A percentile compares a stretch with the other conserved stretches of the same genome.
These are phyloP conservation scores for Leishmania major DNA, from an alignment of 208 protist species.

Conservation along the genomic window DNA sequence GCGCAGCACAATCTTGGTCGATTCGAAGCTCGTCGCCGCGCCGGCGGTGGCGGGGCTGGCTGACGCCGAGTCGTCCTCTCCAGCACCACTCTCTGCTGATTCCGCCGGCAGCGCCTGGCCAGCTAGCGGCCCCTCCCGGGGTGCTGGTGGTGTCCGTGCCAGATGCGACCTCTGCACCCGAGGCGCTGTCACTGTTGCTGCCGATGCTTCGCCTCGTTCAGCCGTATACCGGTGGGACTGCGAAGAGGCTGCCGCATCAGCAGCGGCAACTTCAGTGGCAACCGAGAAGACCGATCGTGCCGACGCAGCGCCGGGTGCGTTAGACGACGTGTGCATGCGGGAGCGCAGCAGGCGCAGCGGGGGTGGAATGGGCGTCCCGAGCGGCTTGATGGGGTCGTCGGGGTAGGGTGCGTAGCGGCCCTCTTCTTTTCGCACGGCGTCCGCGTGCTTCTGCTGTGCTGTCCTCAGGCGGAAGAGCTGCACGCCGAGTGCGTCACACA, in stretches of 20 bases:
- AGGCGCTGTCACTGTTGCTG: slow-evolving; percentile 6
- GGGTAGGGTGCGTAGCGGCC: slow-evolving; percentile 73
- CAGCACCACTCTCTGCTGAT: not conserved
- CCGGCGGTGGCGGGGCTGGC: not conserved
- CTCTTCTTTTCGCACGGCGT: slow-evolving; percentile 36
- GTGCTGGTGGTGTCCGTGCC: not conserved
- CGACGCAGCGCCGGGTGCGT: not conserved
- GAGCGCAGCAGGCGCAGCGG: slow-evolving; percentile 67
- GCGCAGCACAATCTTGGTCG: slow-evolving; percentile 3
- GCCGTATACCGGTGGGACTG: not conserved
- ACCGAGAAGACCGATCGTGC: not conserved
- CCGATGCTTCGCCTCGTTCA: not conserved
- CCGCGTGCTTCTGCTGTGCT: slow-evolving; percentile 76
- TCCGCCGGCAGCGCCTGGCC: not conserved
- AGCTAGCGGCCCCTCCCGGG: not conserved
- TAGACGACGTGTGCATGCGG: not conserved
- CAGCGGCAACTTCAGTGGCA: too few species aligned
- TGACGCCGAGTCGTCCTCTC: not conserved
- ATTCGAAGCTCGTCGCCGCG: not conserved
- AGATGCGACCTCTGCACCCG: not conserved
- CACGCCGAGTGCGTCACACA: slow-evolving; percentile 73
- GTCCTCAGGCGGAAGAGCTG: slow-evolving; percentile 67
- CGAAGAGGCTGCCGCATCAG: not conserved
- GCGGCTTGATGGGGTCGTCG: slow-evolving; percentile 59
- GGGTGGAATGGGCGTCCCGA: slow-evolving; percentile 62